Evolutionary conservation across 305 asterid species (phyloP).

Genomic region (Nicotiana rustica): DNA sequence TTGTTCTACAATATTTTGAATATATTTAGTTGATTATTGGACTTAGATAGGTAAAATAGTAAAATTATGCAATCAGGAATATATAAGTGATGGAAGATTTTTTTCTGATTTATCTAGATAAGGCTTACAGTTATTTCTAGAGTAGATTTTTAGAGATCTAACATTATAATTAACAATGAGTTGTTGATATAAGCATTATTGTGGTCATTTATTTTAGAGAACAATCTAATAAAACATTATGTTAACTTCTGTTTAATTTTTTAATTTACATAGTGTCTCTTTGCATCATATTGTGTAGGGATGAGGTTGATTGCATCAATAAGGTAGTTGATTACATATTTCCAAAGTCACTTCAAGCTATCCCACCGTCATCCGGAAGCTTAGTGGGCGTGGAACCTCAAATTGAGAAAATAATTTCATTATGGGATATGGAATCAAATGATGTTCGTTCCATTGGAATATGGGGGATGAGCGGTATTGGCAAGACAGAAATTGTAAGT

Average conservation of each 20-base stretch:
- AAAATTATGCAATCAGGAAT: no score
- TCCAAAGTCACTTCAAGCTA: not conserved
- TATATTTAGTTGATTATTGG: no score
- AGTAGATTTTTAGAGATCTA: no score
- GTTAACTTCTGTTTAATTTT: not conserved
- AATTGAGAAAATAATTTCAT: not conserved
- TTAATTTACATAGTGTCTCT: no score
- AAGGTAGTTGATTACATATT: not conserved
- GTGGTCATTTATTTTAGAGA: not conserved
- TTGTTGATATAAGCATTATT: not conserved
- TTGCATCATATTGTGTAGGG: not conserved
- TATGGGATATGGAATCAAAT: not conserved
- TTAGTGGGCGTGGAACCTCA: conserved; percentile 3
- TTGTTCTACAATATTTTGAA: no score
- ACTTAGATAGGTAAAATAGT: no score
- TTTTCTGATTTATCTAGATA: no score
- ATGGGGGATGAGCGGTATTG: conserved; percentile 29
- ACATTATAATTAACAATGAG: no score
- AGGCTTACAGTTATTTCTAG: no score
- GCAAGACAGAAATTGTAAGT: conserved; percentile 20
- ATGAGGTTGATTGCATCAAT: not conserved
- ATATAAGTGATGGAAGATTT: no score
- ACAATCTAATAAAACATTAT: not conserved
- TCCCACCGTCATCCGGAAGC: not conserved
- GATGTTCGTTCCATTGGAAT: not conserved